phyloP scores from a whole-genome alignment of 805 yeast genomes.

The Schwanniomyces sp. region DNA sequence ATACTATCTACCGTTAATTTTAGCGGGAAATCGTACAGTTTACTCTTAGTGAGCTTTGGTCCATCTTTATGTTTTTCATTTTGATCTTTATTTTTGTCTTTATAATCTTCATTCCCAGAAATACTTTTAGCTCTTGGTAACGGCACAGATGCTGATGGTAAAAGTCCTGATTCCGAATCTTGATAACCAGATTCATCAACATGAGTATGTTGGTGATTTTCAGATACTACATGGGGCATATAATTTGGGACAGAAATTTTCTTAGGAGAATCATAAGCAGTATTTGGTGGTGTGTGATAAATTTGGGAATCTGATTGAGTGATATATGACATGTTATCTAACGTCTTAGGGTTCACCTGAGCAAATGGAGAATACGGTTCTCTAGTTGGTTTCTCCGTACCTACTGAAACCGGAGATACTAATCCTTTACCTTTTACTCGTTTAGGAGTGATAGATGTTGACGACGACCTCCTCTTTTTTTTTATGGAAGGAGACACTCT shows the following conservation, averaged over 20 bases:
- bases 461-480: slow-evolving; percentile 13
- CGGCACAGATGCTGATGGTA: slow-evolving; percentile 3
- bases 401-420: slow-evolving; percentile 1
- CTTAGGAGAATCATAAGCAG: slow-evolving; percentile 6
- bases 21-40: slow-evolving; percentile 25
- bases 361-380: slow-evolving; percentile 16
- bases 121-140: neutral
- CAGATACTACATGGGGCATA: neutral
- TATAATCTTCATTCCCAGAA: neutral
- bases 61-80: neutral
- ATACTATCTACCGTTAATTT: slow-evolving; percentile 38
- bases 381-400: neutral
- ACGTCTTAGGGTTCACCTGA: slow-evolving; percentile 29
- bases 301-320: slow-evolving; percentile 18
- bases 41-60: neutral
- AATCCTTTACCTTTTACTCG: neutral
- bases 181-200: neutral
- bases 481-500: slow-evolving; percentile 33
- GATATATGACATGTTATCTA: slow-evolving; percentile 33
- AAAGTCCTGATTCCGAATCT: neutral
- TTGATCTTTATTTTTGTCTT: too few species aligned
- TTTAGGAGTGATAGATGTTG: slow-evolving; percentile 7
- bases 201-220: neutral
- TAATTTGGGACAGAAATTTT: slow-evolving; percentile 5
- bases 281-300: slow-evolving; percentile 21